Base-by-base conservation (phyloP, 306 rosid species). In the Sesbania bispinosa region DNA sequence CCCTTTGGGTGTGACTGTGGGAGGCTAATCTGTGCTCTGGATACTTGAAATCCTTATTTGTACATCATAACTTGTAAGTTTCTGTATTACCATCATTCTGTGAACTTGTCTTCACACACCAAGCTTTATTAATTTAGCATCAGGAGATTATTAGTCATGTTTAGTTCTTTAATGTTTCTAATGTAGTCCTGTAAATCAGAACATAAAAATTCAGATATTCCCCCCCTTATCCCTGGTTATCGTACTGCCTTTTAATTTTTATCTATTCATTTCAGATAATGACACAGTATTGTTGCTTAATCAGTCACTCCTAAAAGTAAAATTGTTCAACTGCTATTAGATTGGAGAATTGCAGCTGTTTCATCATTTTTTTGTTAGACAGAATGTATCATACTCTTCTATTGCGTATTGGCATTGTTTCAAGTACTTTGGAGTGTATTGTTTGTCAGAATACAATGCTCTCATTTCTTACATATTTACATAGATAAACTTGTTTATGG, bases 211-310 rank as follows among this genome's bases (percentile, higher is more conserved):
- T 57, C 10, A 45, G 66, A 21, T 19, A 7, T 23, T 46, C 21
- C 11, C 16, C 52, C 57, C 27, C 6, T 50, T 14, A 26, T 6
- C 58, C 54, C 1, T 16, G 26, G 41, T 20, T 69, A 30, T 24
- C 62, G 29, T 61, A 29, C 27, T 51, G 30, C 36, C 26, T 60
- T 36, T 32, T n/a, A 45, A 36, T 42, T 50, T 50, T 8, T 60
- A 54, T 55, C 4, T 45, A 58, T 69, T 70, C 60, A 33, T 48
- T 59, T 67, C 33, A 51, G 24, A 53, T 53, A 46, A 54, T 26
- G 30, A 36, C 14, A 39, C 11, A n/a, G 9, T 14, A 1, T 46
- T 55, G 18, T 50, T 29, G 13, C 51, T 20, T 48, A 29, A 46
- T 51, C n/a, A 67, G 55, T 66, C 70, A 60, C 45, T 35, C 9